Evolutionary conservation across 2,329 filamentous ascomycete genomes (phyloP).

Genomic region (Coniochaeta ligniaria): DNA sequence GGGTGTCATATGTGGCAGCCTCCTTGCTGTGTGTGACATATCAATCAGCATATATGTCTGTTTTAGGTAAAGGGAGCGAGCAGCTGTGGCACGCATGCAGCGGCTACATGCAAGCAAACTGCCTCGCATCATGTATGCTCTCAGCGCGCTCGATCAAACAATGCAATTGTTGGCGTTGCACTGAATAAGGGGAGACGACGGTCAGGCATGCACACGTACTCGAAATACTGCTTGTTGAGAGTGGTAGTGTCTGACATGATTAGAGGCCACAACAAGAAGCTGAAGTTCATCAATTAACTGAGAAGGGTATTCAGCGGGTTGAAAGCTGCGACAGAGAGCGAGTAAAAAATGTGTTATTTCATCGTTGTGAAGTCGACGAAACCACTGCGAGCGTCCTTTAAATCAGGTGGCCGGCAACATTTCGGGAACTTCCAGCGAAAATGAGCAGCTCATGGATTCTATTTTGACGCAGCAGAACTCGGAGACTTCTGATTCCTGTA

Average conservation of each 20-base stretch:
- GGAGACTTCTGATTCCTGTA: not conserved
- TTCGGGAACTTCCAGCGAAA: not conserved
- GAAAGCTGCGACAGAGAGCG: not conserved
- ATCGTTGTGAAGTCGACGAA: not conserved
- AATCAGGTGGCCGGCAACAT: not conserved
- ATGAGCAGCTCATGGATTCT: not conserved
- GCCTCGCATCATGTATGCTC: not conserved
- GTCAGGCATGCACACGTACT: conserved; percentile 22
- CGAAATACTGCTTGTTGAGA: conserved; percentile 33
- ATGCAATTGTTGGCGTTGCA: not conserved
- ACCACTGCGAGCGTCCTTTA: not conserved
- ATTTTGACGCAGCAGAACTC: not conserved
- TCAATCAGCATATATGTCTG: not conserved
- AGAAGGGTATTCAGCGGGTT: not conserved
- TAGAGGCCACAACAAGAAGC: not conserved
- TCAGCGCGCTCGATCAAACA: not conserved
- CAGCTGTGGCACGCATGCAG: not conserved
- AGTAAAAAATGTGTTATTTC: not conserved
- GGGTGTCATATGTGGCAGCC: conserved; percentile 48
- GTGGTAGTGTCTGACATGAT: conserved; percentile 21
- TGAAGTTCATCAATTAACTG: not conserved
- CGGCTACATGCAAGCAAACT: not conserved
- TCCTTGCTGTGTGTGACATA: conserved; percentile 32
- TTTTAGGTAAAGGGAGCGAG: not conserved
- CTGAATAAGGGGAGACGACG: not conserved